phyloP scores from a whole-genome alignment of 2,329 filamentous ascomycete genomes.

The Colletotrichum cordylinicola region DNA sequence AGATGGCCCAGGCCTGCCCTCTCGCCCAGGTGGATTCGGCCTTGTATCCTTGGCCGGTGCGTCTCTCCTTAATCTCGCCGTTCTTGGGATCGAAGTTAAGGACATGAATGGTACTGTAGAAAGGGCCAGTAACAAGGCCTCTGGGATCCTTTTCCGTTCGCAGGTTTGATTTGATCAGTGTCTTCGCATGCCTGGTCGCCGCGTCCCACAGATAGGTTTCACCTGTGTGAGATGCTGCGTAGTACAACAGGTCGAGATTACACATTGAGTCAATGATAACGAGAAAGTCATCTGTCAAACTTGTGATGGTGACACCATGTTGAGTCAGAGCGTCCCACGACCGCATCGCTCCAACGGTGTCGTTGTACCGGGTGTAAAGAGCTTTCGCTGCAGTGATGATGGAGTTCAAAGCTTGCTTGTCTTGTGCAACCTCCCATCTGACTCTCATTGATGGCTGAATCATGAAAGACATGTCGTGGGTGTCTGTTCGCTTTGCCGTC shows the following conservation, averaged over 20 bases:
- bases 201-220: conserved; percentile 28
- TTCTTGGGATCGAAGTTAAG: conserved; percentile 52
- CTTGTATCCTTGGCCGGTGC: conserved; percentile 54
- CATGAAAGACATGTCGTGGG: conserved; percentile 61
- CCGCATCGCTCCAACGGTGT: conserved; percentile 49
- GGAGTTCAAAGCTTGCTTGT: conserved; percentile 40
- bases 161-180: conserved; percentile 44
- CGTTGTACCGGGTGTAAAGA: conserved; percentile 47
- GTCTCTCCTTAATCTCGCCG: conserved; percentile 46
- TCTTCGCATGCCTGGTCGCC: conserved; percentile 44
- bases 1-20: conserved; percentile 57
- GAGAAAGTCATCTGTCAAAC: conserved; percentile 38
- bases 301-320: conserved; percentile 34
- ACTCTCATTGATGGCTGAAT: conserved; percentile 54
- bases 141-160: conserved; percentile 34
- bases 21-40: conserved; percentile 55
- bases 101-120: conserved; percentile 51
- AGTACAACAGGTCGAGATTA: conserved; percentile 43
- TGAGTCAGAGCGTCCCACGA: conserved; percentile 50
- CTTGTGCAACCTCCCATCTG: conserved; percentile 51
- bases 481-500: conserved; percentile 48
- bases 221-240: conserved; percentile 36
- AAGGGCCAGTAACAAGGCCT: neutral
- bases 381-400: conserved; percentile 49
- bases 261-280: conserved; percentile 50